Evolutionary conservation across 352 stramenopile genomes (phyloP).

Genomic region (Pythium rishiriense): DNA sequence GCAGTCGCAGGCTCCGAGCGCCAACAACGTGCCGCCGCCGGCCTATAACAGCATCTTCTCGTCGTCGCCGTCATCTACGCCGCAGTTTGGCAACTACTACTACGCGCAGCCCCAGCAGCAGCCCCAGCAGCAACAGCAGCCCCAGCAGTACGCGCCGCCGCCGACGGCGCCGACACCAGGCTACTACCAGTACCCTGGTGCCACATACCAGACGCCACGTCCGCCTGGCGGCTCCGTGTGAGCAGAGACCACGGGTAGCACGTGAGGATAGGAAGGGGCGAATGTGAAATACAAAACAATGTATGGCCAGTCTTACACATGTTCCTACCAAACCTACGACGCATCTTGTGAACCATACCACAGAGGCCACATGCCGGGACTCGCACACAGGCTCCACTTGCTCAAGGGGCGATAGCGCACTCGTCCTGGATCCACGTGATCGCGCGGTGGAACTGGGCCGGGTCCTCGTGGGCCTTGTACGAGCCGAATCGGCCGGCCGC

Average conservation of each 20-base stretch:
- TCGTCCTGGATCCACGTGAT: slow-evolving; percentile 33
- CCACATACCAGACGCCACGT: slow-evolving; percentile 3
- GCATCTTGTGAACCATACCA: too few species aligned
- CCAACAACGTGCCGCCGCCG: slow-evolving; percentile 13
- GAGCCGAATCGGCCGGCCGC: slow-evolving; percentile 30
- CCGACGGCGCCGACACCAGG: neutral
- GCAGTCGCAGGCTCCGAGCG: slow-evolving; percentile 9
- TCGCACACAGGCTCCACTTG: neutral
- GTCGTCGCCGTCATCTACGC: slow-evolving; percentile 33
- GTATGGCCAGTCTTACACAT: neutral
- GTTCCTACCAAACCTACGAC: too few species aligned
- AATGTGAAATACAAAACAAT: neutral
- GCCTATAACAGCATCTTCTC: slow-evolving; percentile 32
- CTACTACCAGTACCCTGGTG: slow-evolving; percentile 52
- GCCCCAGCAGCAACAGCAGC: slow-evolving; percentile 25
- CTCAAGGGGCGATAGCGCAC: slow-evolving; percentile 14
- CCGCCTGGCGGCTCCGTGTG: slow-evolving; percentile 15
- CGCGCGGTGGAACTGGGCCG: slow-evolving; percentile 28
- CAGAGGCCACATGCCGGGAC: too few species aligned
- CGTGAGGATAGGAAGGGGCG: neutral
- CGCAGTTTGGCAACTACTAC: slow-evolving; percentile 46
- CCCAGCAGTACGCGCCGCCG: slow-evolving; percentile 10
- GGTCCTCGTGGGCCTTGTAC: slow-evolving; percentile 13
- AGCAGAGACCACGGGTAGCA: neutral
- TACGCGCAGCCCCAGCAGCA: slow-evolving; percentile 36